Evolutionary conservation across 257 asterid genomes (phyloP).

Genomic region (Nicotiana benthamiana): DNA sequence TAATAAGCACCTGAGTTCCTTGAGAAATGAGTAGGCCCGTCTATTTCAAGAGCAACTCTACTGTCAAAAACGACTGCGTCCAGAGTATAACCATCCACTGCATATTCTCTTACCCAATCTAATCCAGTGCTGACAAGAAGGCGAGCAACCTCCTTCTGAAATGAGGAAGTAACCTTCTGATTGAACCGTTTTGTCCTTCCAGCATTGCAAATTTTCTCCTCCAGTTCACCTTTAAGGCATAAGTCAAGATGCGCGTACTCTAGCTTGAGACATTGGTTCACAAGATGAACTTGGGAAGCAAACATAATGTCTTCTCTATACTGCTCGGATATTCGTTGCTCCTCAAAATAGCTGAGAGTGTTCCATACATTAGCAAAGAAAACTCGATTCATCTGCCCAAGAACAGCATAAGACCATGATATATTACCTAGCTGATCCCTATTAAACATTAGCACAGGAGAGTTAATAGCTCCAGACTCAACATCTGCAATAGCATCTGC

Average conservation of each 20-base stretch:
- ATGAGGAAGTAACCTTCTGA: constrained; percentile 76
- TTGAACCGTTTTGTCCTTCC: constrained; percentile 75
- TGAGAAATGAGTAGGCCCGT: constrained; percentile 97
- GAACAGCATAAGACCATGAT: constrained; percentile 87
- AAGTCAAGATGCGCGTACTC: constrained; percentile 59
- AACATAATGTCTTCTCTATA: constrained; percentile 66
- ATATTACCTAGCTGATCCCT: constrained; percentile 78
- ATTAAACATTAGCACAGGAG: constrained; percentile 33
- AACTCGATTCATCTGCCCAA: constrained; percentile 48
- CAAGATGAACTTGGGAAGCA: constrained; percentile 80
- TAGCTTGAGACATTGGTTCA: constrained; percentile 64
- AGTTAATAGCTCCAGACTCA: not conserved
- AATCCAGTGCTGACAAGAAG: constrained; percentile 89
- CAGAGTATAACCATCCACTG: constrained; percentile 73
- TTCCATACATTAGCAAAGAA: constrained; percentile 66
- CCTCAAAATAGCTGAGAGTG: constrained; percentile 47
- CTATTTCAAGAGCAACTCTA: constrained; percentile 83
- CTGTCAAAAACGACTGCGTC: constrained; percentile 70
- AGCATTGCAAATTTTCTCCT: constrained; percentile 49
- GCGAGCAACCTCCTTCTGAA: constrained; percentile 88
- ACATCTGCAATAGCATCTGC: constrained; percentile 4
- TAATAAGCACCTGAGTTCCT: constrained; percentile 61
- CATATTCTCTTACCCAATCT: constrained; percentile 77
- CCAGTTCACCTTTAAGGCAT: constrained; percentile 44
- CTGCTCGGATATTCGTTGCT: constrained; percentile 54